Evolutionary conservation across 169 alveolate species (phyloP).

Genomic region (Sarcocystis neurona): DNA sequence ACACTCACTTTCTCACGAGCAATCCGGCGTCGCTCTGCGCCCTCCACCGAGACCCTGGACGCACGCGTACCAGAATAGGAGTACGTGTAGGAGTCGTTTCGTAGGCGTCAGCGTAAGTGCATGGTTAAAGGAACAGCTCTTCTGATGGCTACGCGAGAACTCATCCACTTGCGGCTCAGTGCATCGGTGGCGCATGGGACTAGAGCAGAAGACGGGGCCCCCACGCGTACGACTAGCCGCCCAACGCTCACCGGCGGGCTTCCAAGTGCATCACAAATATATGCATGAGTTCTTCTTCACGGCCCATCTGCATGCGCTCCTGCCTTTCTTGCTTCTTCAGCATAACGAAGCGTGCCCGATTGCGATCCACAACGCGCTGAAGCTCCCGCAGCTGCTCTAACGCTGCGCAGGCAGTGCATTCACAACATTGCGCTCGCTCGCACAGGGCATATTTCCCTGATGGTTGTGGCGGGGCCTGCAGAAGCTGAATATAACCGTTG

Average conservation of each 20-base stretch:
- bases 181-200: too few relatives aligned
- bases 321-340: conserved; percentile 4
- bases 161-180: too few relatives aligned
- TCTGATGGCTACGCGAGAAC: background rate
- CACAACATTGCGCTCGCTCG: too few relatives aligned
- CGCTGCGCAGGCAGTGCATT: background rate
- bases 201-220: too few relatives aligned
- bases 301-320: conserved; percentile 3
- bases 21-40: conserved; percentile 21
- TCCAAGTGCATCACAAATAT: conserved; percentile 7
- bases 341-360: background rate
- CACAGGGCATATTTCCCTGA: too few relatives aligned
- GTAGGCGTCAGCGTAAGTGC: background rate
- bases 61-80: background rate
- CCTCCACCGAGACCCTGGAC: conserved; percentile 3
- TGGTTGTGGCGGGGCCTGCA: too few relatives aligned
- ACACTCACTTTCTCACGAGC: conserved; percentile 14
- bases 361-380: background rate
- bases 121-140: background rate
- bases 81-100: background rate
- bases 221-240: too few relatives aligned
- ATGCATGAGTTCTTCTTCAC: conserved; percentile 13
- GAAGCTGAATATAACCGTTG: too few relatives aligned
- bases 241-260: background rate
- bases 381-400: conserved; percentile 19